Conservation (phyloP, 2,329 filamentous ascomycete species). For the Byssochlamys sp. region DNA sequence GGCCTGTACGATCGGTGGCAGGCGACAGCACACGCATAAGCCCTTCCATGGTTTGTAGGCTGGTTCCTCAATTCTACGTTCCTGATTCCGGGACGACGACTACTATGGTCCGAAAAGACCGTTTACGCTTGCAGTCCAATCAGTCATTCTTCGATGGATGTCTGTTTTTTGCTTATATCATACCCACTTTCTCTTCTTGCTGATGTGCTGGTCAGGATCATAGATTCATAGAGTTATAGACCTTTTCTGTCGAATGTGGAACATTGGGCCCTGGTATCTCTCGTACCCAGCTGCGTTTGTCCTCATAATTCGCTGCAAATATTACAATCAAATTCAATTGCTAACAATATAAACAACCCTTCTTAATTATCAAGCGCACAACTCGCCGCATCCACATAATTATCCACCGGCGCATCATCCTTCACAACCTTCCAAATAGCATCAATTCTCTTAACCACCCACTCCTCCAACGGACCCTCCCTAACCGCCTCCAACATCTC, state of each 20-base stretch:
- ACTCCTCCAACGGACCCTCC: background rate
- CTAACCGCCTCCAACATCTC: background rate
- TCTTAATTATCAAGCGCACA: background rate
- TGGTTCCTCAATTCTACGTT: background rate
- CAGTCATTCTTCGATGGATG: background rate
- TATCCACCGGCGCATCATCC: conserved; percentile 4
- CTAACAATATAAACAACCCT: background rate
- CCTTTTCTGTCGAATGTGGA: background rate
- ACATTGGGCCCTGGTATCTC: background rate
- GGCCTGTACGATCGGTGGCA: conserved; percentile 39
- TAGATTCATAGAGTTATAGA: background rate
- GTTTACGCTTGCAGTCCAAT: background rate
- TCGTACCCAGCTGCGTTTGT: too few species aligned
- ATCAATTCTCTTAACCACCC: background rate
- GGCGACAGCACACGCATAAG: conserved; percentile 20
- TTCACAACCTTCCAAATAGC: conserved; percentile 4
- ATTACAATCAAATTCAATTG: too few species aligned
- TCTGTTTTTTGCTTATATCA: background rate
- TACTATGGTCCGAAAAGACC: background rate
- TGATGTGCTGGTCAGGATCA: background rate
- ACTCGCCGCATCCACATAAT: background rate
- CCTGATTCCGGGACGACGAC: background rate
- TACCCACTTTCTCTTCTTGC: background rate
- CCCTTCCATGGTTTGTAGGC: background rate
- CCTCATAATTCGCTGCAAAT: too few species aligned